These are phyloP conservation scores for Escallonia rubra DNA, from an alignment of 129 eudicot species.

Conservation along the genomic window DNA sequence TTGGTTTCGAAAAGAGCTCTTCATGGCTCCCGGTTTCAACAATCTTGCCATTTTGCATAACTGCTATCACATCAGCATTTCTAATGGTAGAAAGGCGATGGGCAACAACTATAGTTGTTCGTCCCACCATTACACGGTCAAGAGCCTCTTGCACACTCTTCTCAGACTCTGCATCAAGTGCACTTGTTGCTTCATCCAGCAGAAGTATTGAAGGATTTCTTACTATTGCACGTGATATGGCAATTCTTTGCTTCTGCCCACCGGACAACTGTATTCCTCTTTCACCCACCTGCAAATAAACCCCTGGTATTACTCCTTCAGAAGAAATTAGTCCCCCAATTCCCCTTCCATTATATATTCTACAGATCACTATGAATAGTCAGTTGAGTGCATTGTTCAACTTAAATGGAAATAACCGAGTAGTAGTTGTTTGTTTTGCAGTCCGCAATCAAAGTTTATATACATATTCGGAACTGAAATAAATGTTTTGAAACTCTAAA, in stretches of 20 bases:
- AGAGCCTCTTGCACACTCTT: slow-evolving; percentile 98
- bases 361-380: no score
- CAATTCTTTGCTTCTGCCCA: slow-evolving; percentile 98
- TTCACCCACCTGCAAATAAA: slow-evolving; percentile 71
- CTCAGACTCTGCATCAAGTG: slow-evolving; percentile 97
- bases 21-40: slow-evolving; percentile 98
- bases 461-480: no score
- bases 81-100: slow-evolving; percentile 96
- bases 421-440: no score
- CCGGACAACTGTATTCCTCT: slow-evolving; percentile 94
- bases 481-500: no score
- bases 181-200: slow-evolving; percentile 97
- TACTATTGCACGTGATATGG: slow-evolving; percentile 91
- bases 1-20: slow-evolving; percentile 65
- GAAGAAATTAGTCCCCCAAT: neutral
- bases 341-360: no score
- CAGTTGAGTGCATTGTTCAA: no score
- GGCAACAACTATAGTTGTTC: slow-evolving; percentile 92
- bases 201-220: slow-evolving; percentile 85
- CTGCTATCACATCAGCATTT: slow-evolving; percentile 90
- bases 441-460: no score
- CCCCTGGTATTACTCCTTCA: neutral
- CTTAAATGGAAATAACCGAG: no score
- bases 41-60: slow-evolving; percentile 73
- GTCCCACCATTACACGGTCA: slow-evolving; percentile 99